These are phyloP conservation scores for Eruca vesicaria DNA, from an alignment of 441 rosid species.

Conservation along the genomic window DNA sequence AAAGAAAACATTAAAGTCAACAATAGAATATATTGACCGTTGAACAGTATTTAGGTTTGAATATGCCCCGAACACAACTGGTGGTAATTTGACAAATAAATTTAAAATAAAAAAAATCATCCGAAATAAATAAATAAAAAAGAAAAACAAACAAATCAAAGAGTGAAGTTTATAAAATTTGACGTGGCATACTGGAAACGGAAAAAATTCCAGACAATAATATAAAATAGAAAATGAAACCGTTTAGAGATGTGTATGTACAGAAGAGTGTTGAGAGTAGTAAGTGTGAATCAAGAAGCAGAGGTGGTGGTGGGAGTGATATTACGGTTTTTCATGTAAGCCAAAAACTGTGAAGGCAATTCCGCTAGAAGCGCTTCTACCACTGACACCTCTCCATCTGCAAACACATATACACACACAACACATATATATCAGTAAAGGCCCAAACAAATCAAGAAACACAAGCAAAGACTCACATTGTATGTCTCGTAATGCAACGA, in stretches of 20 bases:
- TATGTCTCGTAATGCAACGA: conserved; percentile 71
- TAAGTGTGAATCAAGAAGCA: conserved; percentile 19
- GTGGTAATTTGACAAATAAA: not conserved
- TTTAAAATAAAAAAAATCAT: not conserved
- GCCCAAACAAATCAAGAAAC: not conserved
- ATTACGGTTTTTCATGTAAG: conserved; percentile 67
- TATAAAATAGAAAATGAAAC: not conserved
- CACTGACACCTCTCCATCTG: conserved; percentile 76
- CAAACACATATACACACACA: conserved; percentile 21
- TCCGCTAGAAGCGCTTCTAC: conserved; percentile 82
- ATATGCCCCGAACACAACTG: not conserved
- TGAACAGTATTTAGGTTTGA: not conserved
- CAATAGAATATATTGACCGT: conserved; percentile 22
- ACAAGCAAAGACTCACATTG: conserved; percentile 59
- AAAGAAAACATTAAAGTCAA: not conserved
- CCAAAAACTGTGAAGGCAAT: conserved; percentile 77
- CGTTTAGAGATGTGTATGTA: conserved; percentile 23
- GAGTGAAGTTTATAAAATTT: not conserved
- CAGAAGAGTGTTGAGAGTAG: not conserved
- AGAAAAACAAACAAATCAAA: not conserved
- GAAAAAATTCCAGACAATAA: conserved; percentile 23
- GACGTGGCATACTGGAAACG: conserved; percentile 20
- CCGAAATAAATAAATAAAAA: not conserved
- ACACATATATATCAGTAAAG: not conserved
- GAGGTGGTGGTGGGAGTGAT: conserved; percentile 43